Percentiles rank a stretch among this genome's conserved stretches.
Evolutionary conservation across 106 monocot species (phyloP).

Genomic region (Posidonia australis): DNA sequence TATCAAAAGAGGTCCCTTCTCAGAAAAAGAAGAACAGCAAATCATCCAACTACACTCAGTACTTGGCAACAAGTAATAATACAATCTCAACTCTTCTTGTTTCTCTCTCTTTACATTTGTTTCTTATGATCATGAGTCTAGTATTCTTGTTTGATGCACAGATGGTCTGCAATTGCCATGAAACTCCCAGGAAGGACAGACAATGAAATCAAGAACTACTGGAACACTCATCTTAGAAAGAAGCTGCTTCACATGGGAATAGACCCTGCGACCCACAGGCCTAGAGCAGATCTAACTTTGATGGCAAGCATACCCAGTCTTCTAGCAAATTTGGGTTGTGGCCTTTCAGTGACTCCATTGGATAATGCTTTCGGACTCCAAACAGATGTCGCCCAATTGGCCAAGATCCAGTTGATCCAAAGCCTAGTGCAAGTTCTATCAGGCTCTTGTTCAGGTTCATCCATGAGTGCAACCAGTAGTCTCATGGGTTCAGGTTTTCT

Average conservation of each 20-base stretch:
- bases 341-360: neutral
- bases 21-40: slow-evolving; percentile 6
- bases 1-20: slow-evolving; percentile 25
- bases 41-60: slow-evolving; percentile 17
- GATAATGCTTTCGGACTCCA: neutral
- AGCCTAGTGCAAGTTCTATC: slow-evolving; percentile 1
- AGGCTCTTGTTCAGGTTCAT: neutral
- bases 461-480: neutral
- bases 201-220: no score
- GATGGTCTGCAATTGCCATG: slow-evolving; percentile 48
- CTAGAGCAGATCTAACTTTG: slow-evolving; percentile 22
- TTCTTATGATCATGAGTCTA: neutral
- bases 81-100: neutral
- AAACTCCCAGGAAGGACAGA: no score
- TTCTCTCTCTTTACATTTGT: neutral
- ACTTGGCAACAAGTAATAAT: slow-evolving; percentile 15
- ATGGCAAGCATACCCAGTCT: slow-evolving; percentile 21
- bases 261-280: slow-evolving; percentile 47
- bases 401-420: slow-evolving; percentile 10
- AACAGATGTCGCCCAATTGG: slow-evolving; percentile 7
- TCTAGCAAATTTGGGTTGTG: neutral
- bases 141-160: neutral
- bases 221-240: no score
- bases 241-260: slow-evolving; percentile 51
- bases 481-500: neutral